These are phyloP conservation scores for Calonectria henricotiae DNA, from an alignment of 2,329 filamentous ascomycete genomes.

Conservation along the genomic window DNA sequence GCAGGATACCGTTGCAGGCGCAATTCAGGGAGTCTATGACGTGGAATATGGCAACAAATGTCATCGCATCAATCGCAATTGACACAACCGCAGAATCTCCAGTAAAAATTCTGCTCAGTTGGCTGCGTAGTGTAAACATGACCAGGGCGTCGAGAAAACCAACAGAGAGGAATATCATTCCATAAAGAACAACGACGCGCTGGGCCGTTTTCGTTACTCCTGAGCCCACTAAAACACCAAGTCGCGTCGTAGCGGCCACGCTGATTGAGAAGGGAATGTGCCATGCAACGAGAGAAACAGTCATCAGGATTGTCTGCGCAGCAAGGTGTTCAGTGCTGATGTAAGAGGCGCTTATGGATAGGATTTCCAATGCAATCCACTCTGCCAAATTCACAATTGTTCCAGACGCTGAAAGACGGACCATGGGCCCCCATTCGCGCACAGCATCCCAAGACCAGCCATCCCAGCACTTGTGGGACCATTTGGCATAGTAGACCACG, in stretches of 20 bases:
- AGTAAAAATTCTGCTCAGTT: constrained; percentile 23
- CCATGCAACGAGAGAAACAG: constrained; percentile 61
- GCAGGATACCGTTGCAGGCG: constrained; percentile 25
- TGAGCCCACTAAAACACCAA: constrained; percentile 27
- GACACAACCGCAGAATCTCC: constrained; percentile 8
- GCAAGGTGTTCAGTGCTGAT: constrained; percentile 62
- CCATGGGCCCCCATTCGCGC: constrained; percentile 61
- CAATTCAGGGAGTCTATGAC: constrained; percentile 33
- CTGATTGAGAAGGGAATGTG: constrained; percentile 63
- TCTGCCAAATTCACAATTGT: constrained; percentile 61
- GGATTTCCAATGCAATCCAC: constrained; percentile 63
- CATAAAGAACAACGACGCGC: constrained; percentile 27
- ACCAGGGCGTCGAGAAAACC: constrained; percentile 19
- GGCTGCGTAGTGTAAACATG: constrained; percentile 19
- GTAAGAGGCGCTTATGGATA: constrained; percentile 64
- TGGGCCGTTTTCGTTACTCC: constrained; percentile 7
- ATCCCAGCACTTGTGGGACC: constrained; percentile 55
- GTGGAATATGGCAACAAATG: constrained; percentile 27
- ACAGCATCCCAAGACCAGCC: constrained; percentile 59
- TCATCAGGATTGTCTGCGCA: constrained; percentile 62
- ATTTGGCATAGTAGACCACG: constrained; percentile 60
- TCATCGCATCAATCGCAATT: constrained; percentile 27
- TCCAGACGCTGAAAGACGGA: constrained; percentile 59
- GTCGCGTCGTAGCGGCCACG: constrained; percentile 57
- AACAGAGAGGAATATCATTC: constrained; percentile 5